phyloP scores from a whole-genome alignment of 441 rosid species.

The Gossypium davidsonii region DNA sequence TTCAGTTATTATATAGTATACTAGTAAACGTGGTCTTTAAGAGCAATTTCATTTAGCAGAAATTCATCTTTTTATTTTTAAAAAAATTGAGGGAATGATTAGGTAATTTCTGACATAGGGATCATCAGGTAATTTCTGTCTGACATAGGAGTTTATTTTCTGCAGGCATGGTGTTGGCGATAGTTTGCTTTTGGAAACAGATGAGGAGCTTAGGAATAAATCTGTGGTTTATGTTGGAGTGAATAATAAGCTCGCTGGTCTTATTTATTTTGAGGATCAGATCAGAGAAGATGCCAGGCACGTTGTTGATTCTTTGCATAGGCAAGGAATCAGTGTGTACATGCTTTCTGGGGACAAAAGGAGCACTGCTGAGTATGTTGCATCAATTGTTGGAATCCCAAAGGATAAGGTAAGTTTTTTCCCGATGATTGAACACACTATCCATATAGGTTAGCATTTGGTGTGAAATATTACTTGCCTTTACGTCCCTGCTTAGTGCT shows the following conservation, averaged over 20 bases:
- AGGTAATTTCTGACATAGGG: background rate
- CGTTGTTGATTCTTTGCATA: slow-evolving; percentile 62
- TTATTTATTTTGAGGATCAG: slow-evolving; percentile 80
- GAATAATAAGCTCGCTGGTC: slow-evolving; percentile 66
- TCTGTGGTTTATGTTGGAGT: slow-evolving; percentile 84
- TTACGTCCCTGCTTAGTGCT: too few species aligned
- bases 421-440: slow-evolving; percentile 7
- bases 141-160: slow-evolving; percentile 4
- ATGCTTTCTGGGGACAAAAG: slow-evolving; percentile 96
- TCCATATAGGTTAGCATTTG: background rate
- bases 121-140: background rate
- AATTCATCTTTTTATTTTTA: background rate
- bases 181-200: slow-evolving; percentile 39
- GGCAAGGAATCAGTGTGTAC: slow-evolving; percentile 68
- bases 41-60: background rate
- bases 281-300: slow-evolving; percentile 83
- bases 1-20: background rate
- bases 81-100: background rate
- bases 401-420: slow-evolving; percentile 52
- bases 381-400: slow-evolving; percentile 81
- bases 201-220: slow-evolving; percentile 52
- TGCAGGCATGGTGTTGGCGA: slow-evolving; percentile 71
- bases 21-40: background rate
- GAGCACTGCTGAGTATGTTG: slow-evolving; percentile 77
- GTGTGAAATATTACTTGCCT: background rate